Evolutionary conservation across 352 stramenopile genomes (phyloP).

Genomic region (Pythium sukuiense): DNA sequence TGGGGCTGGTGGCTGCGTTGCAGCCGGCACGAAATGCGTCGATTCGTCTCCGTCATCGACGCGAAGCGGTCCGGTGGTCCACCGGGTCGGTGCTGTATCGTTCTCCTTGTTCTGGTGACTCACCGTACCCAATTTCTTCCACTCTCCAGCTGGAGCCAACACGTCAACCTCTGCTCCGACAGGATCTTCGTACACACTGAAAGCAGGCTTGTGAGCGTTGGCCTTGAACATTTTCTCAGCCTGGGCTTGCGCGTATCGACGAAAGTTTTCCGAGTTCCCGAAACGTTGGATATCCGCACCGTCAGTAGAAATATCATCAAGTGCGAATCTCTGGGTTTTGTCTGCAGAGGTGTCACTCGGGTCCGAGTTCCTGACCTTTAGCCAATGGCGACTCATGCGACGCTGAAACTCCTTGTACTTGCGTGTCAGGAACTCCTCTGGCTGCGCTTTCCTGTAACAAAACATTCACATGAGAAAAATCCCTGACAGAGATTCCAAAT

Average conservation of each 20-base stretch:
- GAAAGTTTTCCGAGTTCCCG: slow-evolving; percentile 57
- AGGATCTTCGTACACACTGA: slow-evolving; percentile 81
- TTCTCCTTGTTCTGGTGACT: slow-evolving; percentile 85
- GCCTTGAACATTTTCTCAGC: slow-evolving; percentile 55
- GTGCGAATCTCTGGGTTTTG: slow-evolving; percentile 52
- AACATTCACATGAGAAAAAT: not conserved
- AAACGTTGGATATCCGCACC: slow-evolving; percentile 51
- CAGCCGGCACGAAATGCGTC: not conserved
- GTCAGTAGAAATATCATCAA: slow-evolving; percentile 62
- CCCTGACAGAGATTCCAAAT: no score
- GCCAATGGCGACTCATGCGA: slow-evolving; percentile 81
- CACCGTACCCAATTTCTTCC: slow-evolving; percentile 62
- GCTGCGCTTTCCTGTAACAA: slow-evolving; percentile 59
- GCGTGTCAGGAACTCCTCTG: slow-evolving; percentile 59
- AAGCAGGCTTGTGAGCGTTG: slow-evolving; percentile 83
- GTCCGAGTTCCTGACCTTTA: slow-evolving; percentile 59
- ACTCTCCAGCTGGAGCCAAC: slow-evolving; percentile 61
- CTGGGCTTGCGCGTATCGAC: slow-evolving; percentile 59
- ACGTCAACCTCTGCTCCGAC: slow-evolving; percentile 48
- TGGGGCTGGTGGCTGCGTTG: slow-evolving; percentile 10
- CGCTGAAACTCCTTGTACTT: slow-evolving; percentile 87
- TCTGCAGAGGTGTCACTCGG: slow-evolving; percentile 30
- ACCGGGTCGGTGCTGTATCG: slow-evolving; percentile 45
- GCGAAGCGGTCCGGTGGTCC: slow-evolving; percentile 38
- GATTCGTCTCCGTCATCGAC: not conserved